A percentile compares a stretch with the other conserved stretches of the same genome.
These are phyloP conservation scores for Blastomyces percursus DNA, from an alignment of 2,329 filamentous ascomycete genomes.

Conservation along the genomic window DNA sequence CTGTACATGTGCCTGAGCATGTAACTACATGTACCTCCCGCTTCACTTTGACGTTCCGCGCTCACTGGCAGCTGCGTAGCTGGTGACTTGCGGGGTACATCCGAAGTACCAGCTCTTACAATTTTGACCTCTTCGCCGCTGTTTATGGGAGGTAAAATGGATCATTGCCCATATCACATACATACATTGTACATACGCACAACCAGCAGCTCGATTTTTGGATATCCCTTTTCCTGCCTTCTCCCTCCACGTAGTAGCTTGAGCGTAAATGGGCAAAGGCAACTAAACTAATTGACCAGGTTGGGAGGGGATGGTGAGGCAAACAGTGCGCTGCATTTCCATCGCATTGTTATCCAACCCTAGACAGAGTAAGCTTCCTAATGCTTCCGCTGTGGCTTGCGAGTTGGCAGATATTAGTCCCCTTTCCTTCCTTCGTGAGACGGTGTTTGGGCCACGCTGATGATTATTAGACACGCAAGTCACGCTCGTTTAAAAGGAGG, in stretches of 20 bases:
- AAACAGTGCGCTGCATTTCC: neutral
- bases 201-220: neutral
- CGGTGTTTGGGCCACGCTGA: neutral
- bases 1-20: too few species aligned
- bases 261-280: neutral
- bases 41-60: slow-evolving; percentile 4
- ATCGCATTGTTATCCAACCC: neutral
- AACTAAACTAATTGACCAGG: neutral
- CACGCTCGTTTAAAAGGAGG: neutral
- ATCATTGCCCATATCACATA: neutral
- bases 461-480: neutral
- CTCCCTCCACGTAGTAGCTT: too few species aligned
- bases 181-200: neutral
- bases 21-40: slow-evolving; percentile 1
- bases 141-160: neutral
- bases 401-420: neutral
- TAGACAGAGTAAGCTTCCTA: neutral
- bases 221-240: neutral
- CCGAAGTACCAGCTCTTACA: neutral
- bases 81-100: neutral
- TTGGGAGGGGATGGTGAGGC: neutral
- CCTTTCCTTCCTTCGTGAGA: neutral
- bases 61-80: neutral
- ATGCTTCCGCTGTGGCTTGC: neutral
- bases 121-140: neutral